These are phyloP conservation scores for Metarhizium humberi DNA, from an alignment of 2,329 filamentous ascomycete genomes.

Conservation along the genomic window DNA sequence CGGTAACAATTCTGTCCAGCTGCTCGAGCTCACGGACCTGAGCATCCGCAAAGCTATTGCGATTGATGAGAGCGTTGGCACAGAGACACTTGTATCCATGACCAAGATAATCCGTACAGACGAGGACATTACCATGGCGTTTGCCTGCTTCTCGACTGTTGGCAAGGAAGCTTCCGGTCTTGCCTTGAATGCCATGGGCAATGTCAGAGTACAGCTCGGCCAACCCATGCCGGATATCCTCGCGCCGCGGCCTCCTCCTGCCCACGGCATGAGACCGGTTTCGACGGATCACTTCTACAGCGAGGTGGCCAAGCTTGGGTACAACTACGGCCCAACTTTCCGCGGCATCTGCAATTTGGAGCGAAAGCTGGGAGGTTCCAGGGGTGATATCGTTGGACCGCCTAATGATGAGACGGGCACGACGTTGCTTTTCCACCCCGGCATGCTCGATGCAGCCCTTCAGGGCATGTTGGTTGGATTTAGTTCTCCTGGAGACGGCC, in stretches of 20 bases:
- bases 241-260: no score
- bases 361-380: not conserved
- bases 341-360: not conserved
- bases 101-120: no score
- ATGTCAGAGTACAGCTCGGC: no score
- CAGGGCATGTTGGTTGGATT: slow-evolving; percentile 24
- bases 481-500: slow-evolving; percentile 21
- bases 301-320: not conserved
- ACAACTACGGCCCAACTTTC: not conserved
- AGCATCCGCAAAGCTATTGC: not conserved
- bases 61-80: no score
- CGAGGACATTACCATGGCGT: no score
- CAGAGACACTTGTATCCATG: no score
- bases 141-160: no score
- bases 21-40: not conserved
- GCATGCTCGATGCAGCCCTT: slow-evolving; percentile 23
- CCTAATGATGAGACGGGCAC: not conserved
- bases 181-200: no score
- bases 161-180: no score
- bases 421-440: slow-evolving; percentile 21
- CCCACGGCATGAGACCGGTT: no score
- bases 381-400: not conserved
- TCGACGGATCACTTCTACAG: no score
- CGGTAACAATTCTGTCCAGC: not conserved
- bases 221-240: no score